Evolutionary conservation across 2,329 filamentous ascomycete genomes (phyloP).

Genomic region (Penicillium digitatum): DNA sequence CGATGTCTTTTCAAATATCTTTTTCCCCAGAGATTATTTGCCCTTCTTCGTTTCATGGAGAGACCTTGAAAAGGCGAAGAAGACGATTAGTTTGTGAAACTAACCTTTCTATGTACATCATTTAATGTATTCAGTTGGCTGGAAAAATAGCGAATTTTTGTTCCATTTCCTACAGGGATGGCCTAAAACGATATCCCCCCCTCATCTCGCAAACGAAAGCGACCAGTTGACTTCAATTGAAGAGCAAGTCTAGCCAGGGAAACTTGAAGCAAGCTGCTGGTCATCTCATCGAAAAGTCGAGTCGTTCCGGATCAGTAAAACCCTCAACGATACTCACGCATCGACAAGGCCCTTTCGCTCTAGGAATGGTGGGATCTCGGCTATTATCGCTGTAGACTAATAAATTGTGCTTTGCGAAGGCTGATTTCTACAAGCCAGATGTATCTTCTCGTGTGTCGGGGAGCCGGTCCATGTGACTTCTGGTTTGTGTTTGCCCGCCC

Average conservation of each 20-base stretch:
- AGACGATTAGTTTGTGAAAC: too few relatives aligned
- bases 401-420: conserved; percentile 12
- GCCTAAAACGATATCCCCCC: not conserved
- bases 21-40: too few relatives aligned
- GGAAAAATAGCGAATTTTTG: not conserved
- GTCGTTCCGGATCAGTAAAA: not conserved
- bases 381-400: conserved; percentile 25
- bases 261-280: not conserved
- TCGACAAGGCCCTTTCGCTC: not conserved
- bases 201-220: not conserved
- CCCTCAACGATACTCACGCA: not conserved
- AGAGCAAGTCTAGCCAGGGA: not conserved
- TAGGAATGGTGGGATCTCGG: conserved; percentile 19
- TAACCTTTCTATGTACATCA: not conserved
- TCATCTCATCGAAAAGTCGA: not conserved
- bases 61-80: too few relatives aligned
- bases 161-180: not conserved
- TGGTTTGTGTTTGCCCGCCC: not conserved
- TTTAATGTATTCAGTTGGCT: not conserved
- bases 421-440: conserved; percentile 25
- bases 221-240: not conserved
- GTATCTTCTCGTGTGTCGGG: conserved; percentile 16
- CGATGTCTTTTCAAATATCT: too few relatives aligned
- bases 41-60: too few relatives aligned
- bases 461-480: conserved; percentile 23